Evolutionary conservation across 176 grass and related monocot species (phyloP), one percentile per base, ranked within the genome.

Genomic region (Oryza punctata): DNA sequence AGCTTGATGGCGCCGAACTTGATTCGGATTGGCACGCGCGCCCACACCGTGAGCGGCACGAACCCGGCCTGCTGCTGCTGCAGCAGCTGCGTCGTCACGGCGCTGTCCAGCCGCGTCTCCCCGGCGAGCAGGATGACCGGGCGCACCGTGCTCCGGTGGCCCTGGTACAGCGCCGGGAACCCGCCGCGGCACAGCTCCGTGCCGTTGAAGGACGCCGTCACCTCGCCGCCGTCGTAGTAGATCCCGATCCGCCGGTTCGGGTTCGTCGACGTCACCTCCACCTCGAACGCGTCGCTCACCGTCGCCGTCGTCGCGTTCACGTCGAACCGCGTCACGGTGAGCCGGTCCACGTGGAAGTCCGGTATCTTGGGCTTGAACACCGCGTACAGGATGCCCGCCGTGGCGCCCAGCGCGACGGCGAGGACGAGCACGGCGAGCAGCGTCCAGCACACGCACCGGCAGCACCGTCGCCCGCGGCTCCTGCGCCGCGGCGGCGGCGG

Each of bases 101-200:
- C 81, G 38, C 91, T 81, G 27, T 90, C 86, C 33, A 96, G 61
- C 33, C 79, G 9, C 10, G 91, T 86, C 80, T 87, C 78, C 1
- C 96, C 96, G 11, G 78, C 2, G 11, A 99, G 83, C 28, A 57
- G 15, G 80, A 99, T 32, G 13, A 41, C 27, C 0, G 91, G 80
- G 40, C 35, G 72, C 46, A 92, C 89, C 12, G 87, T 99, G 83
- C 76, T 92, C 35, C 75, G 87, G 86, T 96, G 96, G 27, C 96
- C 96, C 89, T 99, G 96, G 89, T 92, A 99, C 40, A 99, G 87
- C 77, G 33, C 28, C 4, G 96, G 96, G 90, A 90, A 99, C 16
- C 37, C 32, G 47, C 96, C 96, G 43, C 76, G 23, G 84, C 93
- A 94, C 1, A 99, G 91, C 69, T 83, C 67, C 0, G 85, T 92